Evolutionary conservation across 2,329 filamentous ascomycete species (phyloP).

Genomic region (Thielaviopsis punctulata): DNA sequence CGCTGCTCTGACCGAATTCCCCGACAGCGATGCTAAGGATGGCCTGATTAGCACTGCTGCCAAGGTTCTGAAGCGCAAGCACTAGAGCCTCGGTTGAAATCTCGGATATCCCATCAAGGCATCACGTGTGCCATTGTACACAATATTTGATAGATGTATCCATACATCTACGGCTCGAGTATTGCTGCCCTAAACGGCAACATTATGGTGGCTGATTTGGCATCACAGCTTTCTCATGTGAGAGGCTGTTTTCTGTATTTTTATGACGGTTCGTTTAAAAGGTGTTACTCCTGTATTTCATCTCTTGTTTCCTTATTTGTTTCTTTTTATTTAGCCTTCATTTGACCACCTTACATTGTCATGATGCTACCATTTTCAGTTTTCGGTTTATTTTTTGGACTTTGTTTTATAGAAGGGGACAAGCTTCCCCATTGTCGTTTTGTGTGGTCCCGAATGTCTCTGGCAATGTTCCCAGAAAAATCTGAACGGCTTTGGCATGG

Average conservation of each 20-base stretch:
- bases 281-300: not conserved
- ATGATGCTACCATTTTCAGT: not conserved
- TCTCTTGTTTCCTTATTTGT: slow-evolving; percentile 8
- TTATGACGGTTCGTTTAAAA: not conserved
- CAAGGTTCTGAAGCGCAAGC: slow-evolving; percentile 77
- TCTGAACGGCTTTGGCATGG: not conserved
- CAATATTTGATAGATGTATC: not conserved
- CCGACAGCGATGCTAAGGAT: slow-evolving; percentile 85
- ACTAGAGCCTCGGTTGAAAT: slow-evolving; percentile 31
- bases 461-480: not conserved
- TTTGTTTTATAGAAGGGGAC: slow-evolving; percentile 2
- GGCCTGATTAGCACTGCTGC: slow-evolving; percentile 85
- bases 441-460: not conserved
- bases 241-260: slow-evolving; percentile 1
- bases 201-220: not conserved
- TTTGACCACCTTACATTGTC: slow-evolving; percentile 6
- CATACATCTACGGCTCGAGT: not conserved
- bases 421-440: not conserved
- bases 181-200: not conserved
- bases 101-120: not conserved
- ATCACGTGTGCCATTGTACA: not conserved
- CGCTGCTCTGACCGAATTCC: slow-evolving; percentile 65
- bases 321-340: not conserved
- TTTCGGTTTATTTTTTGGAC: slow-evolving; percentile 5
- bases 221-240: not conserved